These are phyloP conservation scores for Eucalyptus sideroxylon DNA, from an alignment of 345 rosid species.

Conservation along the genomic window DNA sequence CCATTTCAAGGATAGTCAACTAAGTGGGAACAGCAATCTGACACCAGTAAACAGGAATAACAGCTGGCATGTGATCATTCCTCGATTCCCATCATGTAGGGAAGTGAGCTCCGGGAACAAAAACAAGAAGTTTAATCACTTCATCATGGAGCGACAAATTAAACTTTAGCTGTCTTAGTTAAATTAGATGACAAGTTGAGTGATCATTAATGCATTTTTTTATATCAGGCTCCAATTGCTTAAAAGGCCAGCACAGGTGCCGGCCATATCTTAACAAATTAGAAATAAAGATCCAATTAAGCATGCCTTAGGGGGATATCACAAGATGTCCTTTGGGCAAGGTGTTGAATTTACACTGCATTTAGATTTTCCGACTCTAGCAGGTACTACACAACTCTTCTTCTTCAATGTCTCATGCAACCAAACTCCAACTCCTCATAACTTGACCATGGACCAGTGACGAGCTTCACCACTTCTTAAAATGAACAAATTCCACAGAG, in stretches of 20 bases:
- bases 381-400: background rate
- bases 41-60: background rate
- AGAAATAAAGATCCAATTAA: background rate
- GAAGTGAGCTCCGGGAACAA: background rate
- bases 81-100: background rate
- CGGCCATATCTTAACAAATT: background rate
- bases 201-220: background rate
- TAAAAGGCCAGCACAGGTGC: background rate
- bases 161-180: background rate
- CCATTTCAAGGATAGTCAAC: background rate
- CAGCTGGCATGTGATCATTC: background rate
- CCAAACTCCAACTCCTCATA: background rate
- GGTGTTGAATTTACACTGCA: background rate
- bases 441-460: background rate
- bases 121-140: background rate
- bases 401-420: background rate
- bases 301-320: background rate
- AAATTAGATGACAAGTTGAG: background rate
- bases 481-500: background rate
- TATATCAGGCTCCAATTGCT: background rate
- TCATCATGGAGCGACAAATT: too few relatives aligned
- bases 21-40: background rate
- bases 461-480: background rate
- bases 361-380: background rate
- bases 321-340: background rate